phyloP scores from a whole-genome alignment of 1,284 basidiomycete genomes.

The Malassezia psittaci region DNA sequence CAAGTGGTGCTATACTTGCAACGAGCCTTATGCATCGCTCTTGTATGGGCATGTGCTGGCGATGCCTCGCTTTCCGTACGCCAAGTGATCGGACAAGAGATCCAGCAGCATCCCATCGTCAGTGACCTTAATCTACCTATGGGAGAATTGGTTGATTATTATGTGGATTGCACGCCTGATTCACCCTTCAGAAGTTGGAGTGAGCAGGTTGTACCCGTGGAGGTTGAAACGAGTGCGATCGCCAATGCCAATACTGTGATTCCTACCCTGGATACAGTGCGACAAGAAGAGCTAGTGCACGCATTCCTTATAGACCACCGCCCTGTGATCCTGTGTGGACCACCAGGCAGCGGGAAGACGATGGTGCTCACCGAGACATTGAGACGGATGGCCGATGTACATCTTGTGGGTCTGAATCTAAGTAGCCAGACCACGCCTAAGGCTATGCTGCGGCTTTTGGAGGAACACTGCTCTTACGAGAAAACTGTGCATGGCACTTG shows the following conservation, averaged over 20 bases:
- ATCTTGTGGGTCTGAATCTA: slow-evolving; percentile 97
- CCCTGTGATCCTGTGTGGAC: slow-evolving; percentile 94
- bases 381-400: slow-evolving; percentile 94
- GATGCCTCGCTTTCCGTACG: slow-evolving; percentile 83
- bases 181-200: slow-evolving; percentile 79
- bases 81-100: slow-evolving; percentile 77
- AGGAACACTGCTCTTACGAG: slow-evolving; percentile 98
- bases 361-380: slow-evolving; percentile 99
- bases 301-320: slow-evolving; percentile 99
- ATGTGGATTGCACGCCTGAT: slow-evolving; percentile 54
- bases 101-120: slow-evolving; percentile 66
- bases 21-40: slow-evolving; percentile 78
- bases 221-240: slow-evolving; percentile 91
- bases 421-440: slow-evolving; percentile 97
- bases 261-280: slow-evolving; percentile 94
- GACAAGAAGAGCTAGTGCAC: slow-evolving; percentile 95
- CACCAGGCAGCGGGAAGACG: slow-evolving; percentile 97
- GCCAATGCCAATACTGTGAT: slow-evolving; percentile 93
- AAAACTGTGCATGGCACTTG: slow-evolving; percentile 96
- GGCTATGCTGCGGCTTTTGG: slow-evolving; percentile 95
- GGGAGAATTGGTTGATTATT: slow-evolving; percentile 82
- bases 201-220: slow-evolving; percentile 73
- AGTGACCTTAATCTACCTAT: slow-evolving; percentile 56
- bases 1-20: slow-evolving; percentile 80
- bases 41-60: slow-evolving; percentile 97